A percentile compares a stretch with the other conserved stretches of the same genome.
Conservation (phyloP, 768 basidiomycete genomes). For the Termitomyces sp. region DNA sequence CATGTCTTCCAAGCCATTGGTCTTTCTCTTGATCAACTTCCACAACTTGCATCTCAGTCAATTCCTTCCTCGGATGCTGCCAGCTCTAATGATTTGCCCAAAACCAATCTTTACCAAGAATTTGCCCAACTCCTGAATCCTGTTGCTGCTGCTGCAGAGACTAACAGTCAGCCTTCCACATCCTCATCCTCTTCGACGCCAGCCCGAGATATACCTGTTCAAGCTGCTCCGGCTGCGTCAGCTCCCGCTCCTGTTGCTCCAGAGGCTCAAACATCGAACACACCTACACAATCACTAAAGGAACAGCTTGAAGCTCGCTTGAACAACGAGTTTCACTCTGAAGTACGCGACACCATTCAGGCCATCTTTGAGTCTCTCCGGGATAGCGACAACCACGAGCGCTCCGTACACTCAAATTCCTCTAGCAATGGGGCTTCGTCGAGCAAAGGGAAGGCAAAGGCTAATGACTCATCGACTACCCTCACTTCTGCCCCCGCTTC, state of each 20-base stretch:
- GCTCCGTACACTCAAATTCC: neutral
- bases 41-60: neutral
- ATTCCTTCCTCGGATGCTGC: neutral
- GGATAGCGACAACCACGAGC: slow-evolving; percentile 10
- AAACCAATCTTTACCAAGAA: neutral
- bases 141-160: neutral
- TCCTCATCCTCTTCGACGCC: neutral
- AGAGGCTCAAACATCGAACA: neutral
- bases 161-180: neutral
- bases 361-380: slow-evolving; percentile 32
- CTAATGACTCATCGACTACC: slow-evolving; percentile 7
- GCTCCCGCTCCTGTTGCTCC: neutral
- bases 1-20: neutral
- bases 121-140: slow-evolving; percentile 3
- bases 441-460: slow-evolving; percentile 36
- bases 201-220: neutral
- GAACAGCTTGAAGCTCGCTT: slow-evolving; percentile 27
- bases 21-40: neutral
- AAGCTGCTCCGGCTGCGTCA: slow-evolving; percentile 1
- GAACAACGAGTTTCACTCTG: slow-evolving; percentile 22
- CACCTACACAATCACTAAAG: slow-evolving; percentile 14
- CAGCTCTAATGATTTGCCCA: neutral
- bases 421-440: neutral
- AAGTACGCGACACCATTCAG: slow-evolving; percentile 35
- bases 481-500: slow-evolving; percentile 7